A percentile compares a stretch with the other conserved stretches of the same genome.
phyloP scores from a whole-genome alignment of 192 early-diverging fungal genomes.

The Coemansia sp. region DNA sequence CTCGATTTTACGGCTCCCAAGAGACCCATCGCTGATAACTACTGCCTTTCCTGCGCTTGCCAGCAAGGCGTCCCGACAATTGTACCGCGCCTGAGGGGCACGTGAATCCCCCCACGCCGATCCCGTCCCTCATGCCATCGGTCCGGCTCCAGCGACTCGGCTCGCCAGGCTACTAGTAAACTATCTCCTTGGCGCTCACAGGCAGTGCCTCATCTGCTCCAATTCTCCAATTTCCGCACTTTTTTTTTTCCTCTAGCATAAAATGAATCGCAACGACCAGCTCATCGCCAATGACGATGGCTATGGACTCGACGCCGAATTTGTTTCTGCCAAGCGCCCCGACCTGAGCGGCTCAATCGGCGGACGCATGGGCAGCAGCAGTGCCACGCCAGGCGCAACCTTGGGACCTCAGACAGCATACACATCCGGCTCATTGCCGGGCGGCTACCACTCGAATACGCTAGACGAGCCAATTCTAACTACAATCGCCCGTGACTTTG shows the following conservation, averaged over 20 bases:
- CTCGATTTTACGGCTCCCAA: not conserved
- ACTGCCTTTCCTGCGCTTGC: not conserved
- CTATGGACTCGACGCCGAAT: conserved; percentile 34
- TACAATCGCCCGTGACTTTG: conserved; percentile 71
- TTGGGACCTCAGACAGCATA: conserved; percentile 38
- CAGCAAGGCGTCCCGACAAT: conserved; percentile 7
- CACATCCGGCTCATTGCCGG: conserved; percentile 40
- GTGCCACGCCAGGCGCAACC: conserved; percentile 5
- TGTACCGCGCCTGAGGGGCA: not conserved
- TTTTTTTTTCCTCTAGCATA: not conserved
- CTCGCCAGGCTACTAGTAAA: not conserved
- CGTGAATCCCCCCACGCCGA: not conserved
- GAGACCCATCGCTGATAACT: not conserved
- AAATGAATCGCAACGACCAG: conserved; percentile 42
- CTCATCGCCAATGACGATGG: conserved; percentile 50
- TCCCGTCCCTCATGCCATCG: not conserved
- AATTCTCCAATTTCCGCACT: not conserved
- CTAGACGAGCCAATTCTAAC: conserved; percentile 93
- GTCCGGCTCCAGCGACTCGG: not conserved
- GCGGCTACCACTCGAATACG: conserved; percentile 65
- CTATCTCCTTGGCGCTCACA: not conserved
- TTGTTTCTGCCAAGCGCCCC: conserved; percentile 30
- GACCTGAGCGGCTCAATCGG: conserved; percentile 52
- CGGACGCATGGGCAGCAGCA: conserved; percentile 25
- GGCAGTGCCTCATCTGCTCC: not conserved